A percentile compares a stretch with the other conserved stretches of the same genome.
phyloP scores from a whole-genome alignment of 495 filamentous ascomycete genomes.

The Pyrenula massariospora region DNA sequence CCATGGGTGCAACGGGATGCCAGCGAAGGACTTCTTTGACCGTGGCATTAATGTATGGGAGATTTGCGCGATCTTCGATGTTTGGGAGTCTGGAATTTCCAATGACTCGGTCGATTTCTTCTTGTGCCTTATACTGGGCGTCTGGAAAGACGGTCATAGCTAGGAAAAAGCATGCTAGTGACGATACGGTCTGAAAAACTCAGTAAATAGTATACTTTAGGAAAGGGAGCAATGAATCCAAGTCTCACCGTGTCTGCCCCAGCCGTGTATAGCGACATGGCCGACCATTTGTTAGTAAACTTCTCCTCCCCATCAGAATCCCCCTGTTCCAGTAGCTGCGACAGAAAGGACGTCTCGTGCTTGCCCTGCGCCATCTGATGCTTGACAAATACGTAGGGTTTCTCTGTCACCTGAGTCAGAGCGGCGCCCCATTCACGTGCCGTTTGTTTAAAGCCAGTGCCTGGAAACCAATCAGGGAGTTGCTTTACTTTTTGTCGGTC shows the following conservation, averaged over 20 bases:
- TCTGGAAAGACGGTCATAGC: constrained; percentile 24
- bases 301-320: too few relatives aligned
- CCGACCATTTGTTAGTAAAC: too few relatives aligned
- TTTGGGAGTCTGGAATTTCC: constrained; percentile 12
- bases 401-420: constrained; percentile 14
- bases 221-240: too few relatives aligned
- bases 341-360: too few relatives aligned
- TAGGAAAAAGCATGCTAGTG: constrained; percentile 23
- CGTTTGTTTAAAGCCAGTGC: constrained; percentile 27
- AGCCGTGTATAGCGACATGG: too few relatives aligned
- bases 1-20: constrained; percentile 29
- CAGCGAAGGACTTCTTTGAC: constrained; percentile 33
- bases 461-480: constrained; percentile 37
- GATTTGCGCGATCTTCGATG: constrained; percentile 18
- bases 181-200: constrained; percentile 15
- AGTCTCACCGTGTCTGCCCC: constrained; percentile 25
- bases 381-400: constrained; percentile 32
- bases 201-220: too few relatives aligned
- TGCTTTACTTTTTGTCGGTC: too few relatives aligned
- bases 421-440: constrained; percentile 17
- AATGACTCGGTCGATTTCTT: constrained; percentile 25
- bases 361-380: constrained; percentile 24
- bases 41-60: constrained; percentile 31
- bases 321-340: too few relatives aligned
- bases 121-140: constrained; percentile 32